These are phyloP conservation scores for Solanum commersonii DNA, from an alignment of 257 asterid species.

Conservation along the genomic window DNA sequence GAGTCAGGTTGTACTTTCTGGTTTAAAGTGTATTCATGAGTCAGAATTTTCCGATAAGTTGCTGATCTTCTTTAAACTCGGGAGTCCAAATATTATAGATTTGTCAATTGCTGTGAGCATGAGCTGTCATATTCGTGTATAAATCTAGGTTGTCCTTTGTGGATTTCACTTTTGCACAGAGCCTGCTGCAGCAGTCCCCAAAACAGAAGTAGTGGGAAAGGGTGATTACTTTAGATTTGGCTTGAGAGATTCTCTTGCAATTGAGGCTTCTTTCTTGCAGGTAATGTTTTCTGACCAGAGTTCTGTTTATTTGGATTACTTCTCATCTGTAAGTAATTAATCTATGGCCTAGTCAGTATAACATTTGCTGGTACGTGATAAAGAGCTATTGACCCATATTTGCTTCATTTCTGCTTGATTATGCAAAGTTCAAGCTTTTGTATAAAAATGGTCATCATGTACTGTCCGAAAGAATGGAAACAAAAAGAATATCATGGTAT, in stretches of 20 bases:
- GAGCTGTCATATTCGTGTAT: not conserved
- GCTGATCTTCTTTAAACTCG: not conserved
- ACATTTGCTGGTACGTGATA: not conserved
- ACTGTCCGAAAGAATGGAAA: not conserved
- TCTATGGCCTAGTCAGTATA: not conserved
- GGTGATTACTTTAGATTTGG: constrained; percentile 94
- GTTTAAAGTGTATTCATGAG: not conserved
- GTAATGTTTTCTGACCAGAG: constrained; percentile 20
- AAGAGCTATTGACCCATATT: not conserved
- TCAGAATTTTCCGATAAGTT: not conserved
- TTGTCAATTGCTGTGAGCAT: not conserved
- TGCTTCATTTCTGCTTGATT: not conserved
- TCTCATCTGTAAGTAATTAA: not conserved
- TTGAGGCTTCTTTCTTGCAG: constrained; percentile 96
- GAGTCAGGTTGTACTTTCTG: not conserved
- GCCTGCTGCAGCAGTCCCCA: constrained; percentile 83
- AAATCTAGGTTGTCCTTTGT: not conserved
- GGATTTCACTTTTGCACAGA: constrained; percentile 34
- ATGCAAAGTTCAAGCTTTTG: not conserved
- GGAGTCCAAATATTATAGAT: not conserved
- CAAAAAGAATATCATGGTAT: not conserved
- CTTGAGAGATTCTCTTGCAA: constrained; percentile 96
- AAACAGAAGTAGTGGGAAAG: constrained; percentile 69
- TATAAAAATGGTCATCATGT: not conserved
- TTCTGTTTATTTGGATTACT: not conserved